Conservation (phyloP, 75 land plant genomes). For the Selaginella tamariscina region DNA sequence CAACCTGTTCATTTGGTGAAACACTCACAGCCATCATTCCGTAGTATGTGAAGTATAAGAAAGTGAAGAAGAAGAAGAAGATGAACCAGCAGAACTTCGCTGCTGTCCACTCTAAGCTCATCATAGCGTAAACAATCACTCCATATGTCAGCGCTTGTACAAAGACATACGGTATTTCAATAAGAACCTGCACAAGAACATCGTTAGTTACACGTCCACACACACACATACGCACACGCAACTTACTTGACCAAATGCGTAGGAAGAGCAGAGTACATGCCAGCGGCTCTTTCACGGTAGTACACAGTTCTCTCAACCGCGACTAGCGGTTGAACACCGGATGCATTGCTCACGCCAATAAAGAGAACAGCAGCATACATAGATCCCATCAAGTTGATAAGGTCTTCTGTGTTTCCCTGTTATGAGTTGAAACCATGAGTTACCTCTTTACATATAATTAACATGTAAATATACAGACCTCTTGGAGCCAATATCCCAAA, state of each 20-base stretch:
- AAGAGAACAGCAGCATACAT: neutral
- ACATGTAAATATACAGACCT: neutral
- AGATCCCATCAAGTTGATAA: neutral
- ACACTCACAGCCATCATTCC: neutral
- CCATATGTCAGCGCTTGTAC: neutral
- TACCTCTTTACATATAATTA: neutral
- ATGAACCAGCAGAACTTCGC: neutral
- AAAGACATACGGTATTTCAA: neutral
- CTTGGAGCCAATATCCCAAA: slow-evolving; percentile 7
- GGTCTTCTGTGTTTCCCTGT: neutral
- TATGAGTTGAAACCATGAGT: neutral
- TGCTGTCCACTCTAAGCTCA: neutral
- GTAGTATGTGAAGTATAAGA: neutral
- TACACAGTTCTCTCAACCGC: neutral
- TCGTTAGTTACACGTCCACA: neutral
- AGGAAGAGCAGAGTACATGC: neutral
- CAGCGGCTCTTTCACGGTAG: neutral
- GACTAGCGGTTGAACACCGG: neutral
- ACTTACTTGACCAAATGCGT: neutral
- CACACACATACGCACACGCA: neutral
- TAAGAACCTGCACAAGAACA: neutral
- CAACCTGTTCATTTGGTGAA: neutral
- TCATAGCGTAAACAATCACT: neutral
- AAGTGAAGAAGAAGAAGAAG: neutral
- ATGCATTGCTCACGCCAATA: neutral